Evolutionary conservation across 2,329 filamentous ascomycete species (phyloP), one percentile per base, ranked within the genome.

Genomic region (Colletotrichum filicis): DNA sequence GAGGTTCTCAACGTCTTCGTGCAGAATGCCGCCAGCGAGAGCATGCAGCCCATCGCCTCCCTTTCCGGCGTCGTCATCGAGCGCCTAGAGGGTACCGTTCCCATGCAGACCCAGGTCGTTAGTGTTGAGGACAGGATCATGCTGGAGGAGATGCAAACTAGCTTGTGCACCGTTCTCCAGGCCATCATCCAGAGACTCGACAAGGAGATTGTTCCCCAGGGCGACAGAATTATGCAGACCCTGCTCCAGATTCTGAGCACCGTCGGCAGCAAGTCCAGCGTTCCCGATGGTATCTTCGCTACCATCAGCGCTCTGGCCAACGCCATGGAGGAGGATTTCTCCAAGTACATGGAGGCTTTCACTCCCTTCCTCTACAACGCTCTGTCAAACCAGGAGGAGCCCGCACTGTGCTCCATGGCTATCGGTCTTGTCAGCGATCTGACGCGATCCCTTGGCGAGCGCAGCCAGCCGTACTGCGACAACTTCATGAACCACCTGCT

Each of bases 391-490:
- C 95, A 98, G 81, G 96, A 99, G 76, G 97, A 98, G 85, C 94
- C 95, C 46, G 93, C 92, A 82, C 90, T 98, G 74, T 98, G 97
- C 88, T 93, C 96, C 58, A 97, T 98, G 92, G 96, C 97, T 78
- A 98, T 99, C 82, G 97, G 97, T 78, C 90, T 99, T 69, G 96
- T 98, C 77, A 97, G 96, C 82, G 97, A 99, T 81, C 97, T 99
- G 78, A 96, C 95, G 65, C 93, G 97, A 78, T 97, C 96, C 19
- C 88, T 98, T 81, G 94, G 95, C 81, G 92, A 95, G 81, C 94
- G 93, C 82, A 94, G 96, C 79, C 94, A 97, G 85, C 97, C 96
- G 70, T 98, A 93, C 87, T 99, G 97, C 84, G 97, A 99, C 79
- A 91, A 92, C 76, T 98, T 98, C 83, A 99, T 99, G 97, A 99